These are phyloP conservation scores for Colletotrichum gloeosporioides DNA, from an alignment of 2,329 filamentous ascomycete species.

Conservation along the genomic window DNA sequence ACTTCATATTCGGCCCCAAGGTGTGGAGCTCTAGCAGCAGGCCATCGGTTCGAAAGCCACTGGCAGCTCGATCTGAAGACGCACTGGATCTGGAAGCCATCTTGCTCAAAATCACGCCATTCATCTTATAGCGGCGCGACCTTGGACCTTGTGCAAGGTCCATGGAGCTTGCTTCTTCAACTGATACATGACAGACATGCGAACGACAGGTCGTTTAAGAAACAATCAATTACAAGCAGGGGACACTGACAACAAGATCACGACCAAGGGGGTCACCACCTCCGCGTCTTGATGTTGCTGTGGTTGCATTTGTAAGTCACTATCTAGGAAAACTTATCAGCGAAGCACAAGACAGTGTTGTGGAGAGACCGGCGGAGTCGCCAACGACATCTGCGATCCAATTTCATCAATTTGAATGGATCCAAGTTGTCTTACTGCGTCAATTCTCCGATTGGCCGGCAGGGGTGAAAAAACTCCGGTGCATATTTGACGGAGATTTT, in stretches of 20 bases:
- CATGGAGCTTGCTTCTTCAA: not conserved
- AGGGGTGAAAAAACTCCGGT: conserved; percentile 14
- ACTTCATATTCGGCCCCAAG: not conserved
- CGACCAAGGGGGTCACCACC: not conserved
- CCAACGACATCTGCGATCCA: not conserved
- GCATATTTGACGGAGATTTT: conserved; percentile 21
- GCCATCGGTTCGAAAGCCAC: not conserved
- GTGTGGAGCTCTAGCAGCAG: not conserved
- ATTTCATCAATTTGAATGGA: conserved; percentile 8
- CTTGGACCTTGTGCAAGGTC: not conserved
- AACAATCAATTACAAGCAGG: not conserved
- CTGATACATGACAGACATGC: not conserved
- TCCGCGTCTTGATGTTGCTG: not conserved
- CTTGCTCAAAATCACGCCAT: not conserved
- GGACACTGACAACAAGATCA: not conserved
- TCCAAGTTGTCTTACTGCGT: not conserved
- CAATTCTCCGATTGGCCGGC: conserved; percentile 20
- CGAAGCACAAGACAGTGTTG: not conserved
- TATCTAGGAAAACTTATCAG: not conserved
- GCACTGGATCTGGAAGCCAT: not conserved
- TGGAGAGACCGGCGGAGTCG: conserved; percentile 13
- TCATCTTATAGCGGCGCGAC: not conserved
- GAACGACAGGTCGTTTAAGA: not conserved
- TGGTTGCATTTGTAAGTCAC: not conserved
- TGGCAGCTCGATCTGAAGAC: not conserved